Percentiles rank a stretch among this genome's conserved stretches.
phyloP scores from a whole-genome alignment of 441 rosid genomes.

The Populus hybrid region DNA sequence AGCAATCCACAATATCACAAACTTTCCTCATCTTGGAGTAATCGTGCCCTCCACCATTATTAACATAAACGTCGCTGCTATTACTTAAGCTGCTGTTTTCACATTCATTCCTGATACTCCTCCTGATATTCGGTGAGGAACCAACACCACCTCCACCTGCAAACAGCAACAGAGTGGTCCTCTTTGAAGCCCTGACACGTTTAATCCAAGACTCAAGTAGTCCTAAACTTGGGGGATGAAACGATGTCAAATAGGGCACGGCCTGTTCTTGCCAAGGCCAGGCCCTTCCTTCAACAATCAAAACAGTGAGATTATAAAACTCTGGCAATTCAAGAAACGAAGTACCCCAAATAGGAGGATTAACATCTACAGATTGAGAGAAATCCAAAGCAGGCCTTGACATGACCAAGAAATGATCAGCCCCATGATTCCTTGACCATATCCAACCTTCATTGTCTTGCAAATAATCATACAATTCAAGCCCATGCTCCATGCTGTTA shows the following conservation, averaged over 20 bases:
- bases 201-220: constrained; percentile 64
- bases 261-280: constrained; percentile 97
- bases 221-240: constrained; percentile 65
- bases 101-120: constrained; percentile 76
- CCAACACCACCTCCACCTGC: constrained; percentile 84
- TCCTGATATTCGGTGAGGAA: constrained; percentile 55
- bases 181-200: constrained; percentile 53
- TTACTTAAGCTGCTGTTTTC: constrained; percentile 27
- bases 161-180: constrained; percentile 63
- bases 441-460: constrained; percentile 38
- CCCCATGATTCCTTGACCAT: constrained; percentile 54
- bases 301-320: constrained; percentile 68
- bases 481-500: constrained; percentile 64
- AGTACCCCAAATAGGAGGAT: constrained; percentile 91
- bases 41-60: constrained; percentile 9
- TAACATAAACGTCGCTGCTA: neutral
- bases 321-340: constrained; percentile 73
- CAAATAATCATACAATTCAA: constrained; percentile 52
- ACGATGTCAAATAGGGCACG: constrained; percentile 83
- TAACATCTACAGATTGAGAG: constrained; percentile 59
- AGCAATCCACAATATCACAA: constrained; percentile 81
- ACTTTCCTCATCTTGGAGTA: constrained; percentile 24
- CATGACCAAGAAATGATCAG: constrained; percentile 85
- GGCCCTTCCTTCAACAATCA: constrained; percentile 58
- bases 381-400: constrained; percentile 97